Base-by-base conservation (phyloP, 805 yeast genomes). In the Barnettozyma pratensis region DNA sequence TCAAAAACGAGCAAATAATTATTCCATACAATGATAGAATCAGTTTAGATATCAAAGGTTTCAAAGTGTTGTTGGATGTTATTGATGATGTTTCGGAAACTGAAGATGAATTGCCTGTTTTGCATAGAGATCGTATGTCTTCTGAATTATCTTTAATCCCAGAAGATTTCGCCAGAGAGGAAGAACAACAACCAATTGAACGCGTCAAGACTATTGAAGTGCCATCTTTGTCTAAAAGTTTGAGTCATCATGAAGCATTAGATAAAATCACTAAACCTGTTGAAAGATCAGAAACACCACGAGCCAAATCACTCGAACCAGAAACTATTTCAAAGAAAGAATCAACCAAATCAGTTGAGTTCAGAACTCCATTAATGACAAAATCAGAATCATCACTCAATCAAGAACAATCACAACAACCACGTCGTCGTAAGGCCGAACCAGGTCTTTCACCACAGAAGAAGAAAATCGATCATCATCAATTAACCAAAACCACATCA, bases 31-130 rank as follows among this genome's bases (percentile, higher is more conserved):
- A 80, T 38, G 71, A 76, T 41, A 84, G 84, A 39, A 71, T 87
- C 6, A 66, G 81, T 25, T 58, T 91, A 45, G 92, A 88, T 59
- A 75, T 92, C 46, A 81, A 87, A 55, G 85, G 86, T n/a, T 80
- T 82, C 47, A 60, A 78, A 14, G 67, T 78, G 1, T 59, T 80
- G 42, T 64, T 83, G 30, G 81, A 81, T 53, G 74, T 78, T 5
- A 64, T 70, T 37, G 68, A 65, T 19, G 75, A 74, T 27, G 78
- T 72, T 12, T 66, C 71, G 1, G 70, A 69, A 49, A 66, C 72
- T 3, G 71, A 69, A 42, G 72, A 65, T 52, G 73, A 68, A 49
- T 51, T 61, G 46, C 61, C 62, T 11, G 56, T 58, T 7, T 41
- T 67, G 45, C 52, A 49, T 12, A 49, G 40, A 25, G 38, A 40